A percentile compares a stretch with the other conserved stretches of the same genome.
phyloP scores from a whole-genome alignment of 2,329 filamentous ascomycete genomes.

The Alternaria arbusti region DNA sequence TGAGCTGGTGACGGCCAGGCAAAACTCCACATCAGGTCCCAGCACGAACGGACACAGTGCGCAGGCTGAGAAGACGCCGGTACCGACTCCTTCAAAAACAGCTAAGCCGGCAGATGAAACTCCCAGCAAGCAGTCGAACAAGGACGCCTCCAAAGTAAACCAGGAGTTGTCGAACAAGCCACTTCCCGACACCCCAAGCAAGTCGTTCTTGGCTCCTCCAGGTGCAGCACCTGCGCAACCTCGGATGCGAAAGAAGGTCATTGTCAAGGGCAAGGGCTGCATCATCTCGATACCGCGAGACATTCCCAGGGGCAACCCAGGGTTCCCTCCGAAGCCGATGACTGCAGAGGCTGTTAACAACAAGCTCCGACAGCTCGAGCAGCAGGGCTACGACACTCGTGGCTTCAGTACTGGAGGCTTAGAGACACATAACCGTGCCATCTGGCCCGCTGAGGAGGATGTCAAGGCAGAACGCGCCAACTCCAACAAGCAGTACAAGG shows the following conservation, averaged over 20 bases:
- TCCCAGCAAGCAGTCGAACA: slow-evolving; percentile 19
- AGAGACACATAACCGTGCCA: slow-evolving; percentile 66
- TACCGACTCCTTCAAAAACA: slow-evolving; percentile 21
- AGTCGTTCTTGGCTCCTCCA: slow-evolving; percentile 23
- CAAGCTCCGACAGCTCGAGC: slow-evolving; percentile 71
- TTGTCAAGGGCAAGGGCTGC: slow-evolving; percentile 55
- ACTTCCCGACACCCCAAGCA: slow-evolving; percentile 8
- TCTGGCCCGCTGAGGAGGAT: slow-evolving; percentile 71
- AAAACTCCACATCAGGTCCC: slow-evolving; percentile 29
- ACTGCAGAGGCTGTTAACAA: slow-evolving; percentile 61
- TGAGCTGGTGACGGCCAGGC: slow-evolving; percentile 42
- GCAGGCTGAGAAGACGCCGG: slow-evolving; percentile 23
- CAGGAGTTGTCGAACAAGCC: slow-evolving; percentile 8
- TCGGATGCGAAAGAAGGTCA: slow-evolving; percentile 53
- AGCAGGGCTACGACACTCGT: slow-evolving; percentile 70
- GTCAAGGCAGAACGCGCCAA: slow-evolving; percentile 62
- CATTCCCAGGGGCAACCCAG: slow-evolving; percentile 49
- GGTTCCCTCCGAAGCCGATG: slow-evolving; percentile 53
- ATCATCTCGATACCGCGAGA: slow-evolving; percentile 54
- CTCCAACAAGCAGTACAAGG: slow-evolving; percentile 57
- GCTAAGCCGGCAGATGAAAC: slow-evolving; percentile 28
- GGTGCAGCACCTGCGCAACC: slow-evolving; percentile 33
- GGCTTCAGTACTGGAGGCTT: slow-evolving; percentile 64
- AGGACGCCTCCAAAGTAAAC: slow-evolving; percentile 1
- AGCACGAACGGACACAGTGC: slow-evolving; percentile 22